Base-by-base conservation (phyloP, 768 basidiomycete genomes). In the Panaeolus papilionaceus region DNA sequence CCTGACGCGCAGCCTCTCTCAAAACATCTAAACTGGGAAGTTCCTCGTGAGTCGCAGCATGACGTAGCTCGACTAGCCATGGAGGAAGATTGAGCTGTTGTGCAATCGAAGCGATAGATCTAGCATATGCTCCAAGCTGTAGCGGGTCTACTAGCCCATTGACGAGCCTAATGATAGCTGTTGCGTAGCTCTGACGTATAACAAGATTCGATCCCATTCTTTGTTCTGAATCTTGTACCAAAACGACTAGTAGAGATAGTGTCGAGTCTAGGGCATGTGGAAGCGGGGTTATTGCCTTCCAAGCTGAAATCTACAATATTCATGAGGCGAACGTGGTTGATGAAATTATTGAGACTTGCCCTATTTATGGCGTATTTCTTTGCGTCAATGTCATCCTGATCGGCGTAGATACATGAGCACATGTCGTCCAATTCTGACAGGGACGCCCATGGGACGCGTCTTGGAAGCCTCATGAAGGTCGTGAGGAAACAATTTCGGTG, bases 11-110 rank as follows among this genome's bases (percentile, higher is more conserved):
- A 0, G 90, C 95, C 67, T 93, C 89, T 64, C 92, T 86, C 18
- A 98, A 83, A 4, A 96, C 78, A 64, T 90, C 88, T 10, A 98
- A 81, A 70, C 91, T 91, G 0, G 97, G 98, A 12, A 99, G 80
- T 68, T 97, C 94, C 74, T 99, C 97, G 73, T 99, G 98, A 1
- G 98, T 99, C 12, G 94, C 94, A 33, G 95, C 94, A 80, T 99
- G 98, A 45, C 98, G 85, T 11, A 99, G 83, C 71, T 97, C 94
- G 12, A 99, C 96, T 10, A 99, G 83, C 91, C 93, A 96, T 0
- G 84, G 79, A 0, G 98, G 97, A 1, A 99, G 82, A 0, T 92
- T 91, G 11, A 99, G 85, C 73, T 96, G 93, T 3, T 84, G 82
- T 1, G 97, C 95, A 69, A 99, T 93, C 45, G 92, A 88, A 0